These are phyloP conservation scores for Aspergillus awamori DNA, from an alignment of 2,329 filamentous ascomycete genomes.

Conservation along the genomic window DNA sequence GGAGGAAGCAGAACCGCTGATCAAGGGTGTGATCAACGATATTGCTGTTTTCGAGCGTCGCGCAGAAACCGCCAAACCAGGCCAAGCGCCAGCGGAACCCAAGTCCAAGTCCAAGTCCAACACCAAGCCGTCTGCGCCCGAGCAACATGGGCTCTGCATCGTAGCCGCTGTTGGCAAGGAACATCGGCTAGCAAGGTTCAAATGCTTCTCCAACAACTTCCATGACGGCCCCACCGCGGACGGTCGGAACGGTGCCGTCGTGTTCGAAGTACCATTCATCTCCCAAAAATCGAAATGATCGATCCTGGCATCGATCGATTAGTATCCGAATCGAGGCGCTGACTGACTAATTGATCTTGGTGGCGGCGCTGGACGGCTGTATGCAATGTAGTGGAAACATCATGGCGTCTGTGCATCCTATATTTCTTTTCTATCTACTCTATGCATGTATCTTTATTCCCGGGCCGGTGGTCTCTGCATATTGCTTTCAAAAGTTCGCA, in stretches of 20 bases:
- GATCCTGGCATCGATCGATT: too few relatives aligned
- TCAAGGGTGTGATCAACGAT: conserved; percentile 83
- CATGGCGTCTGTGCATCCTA: background rate
- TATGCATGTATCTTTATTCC: conserved; percentile 17
- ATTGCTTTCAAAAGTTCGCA: conserved; percentile 13
- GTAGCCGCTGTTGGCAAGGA: conserved; percentile 86
- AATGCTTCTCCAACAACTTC: conserved; percentile 49
- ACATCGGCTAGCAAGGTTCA: conserved; percentile 83
- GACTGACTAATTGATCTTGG: background rate
- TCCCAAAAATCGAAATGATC: conserved; percentile 18
- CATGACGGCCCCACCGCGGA: conserved; percentile 35
- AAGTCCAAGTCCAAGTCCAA: conserved; percentile 26
- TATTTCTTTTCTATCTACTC: background rate
- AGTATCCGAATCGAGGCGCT: conserved; percentile 7
- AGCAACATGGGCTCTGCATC: conserved; percentile 68
- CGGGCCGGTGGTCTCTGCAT: conserved; percentile 18
- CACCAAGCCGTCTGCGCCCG: conserved; percentile 43
- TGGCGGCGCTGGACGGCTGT: background rate
- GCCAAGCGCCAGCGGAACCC: conserved; percentile 25
- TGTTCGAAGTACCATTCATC: conserved; percentile 74
- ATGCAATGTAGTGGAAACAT: conserved; percentile 13
- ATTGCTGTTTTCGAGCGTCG: conserved; percentile 85
- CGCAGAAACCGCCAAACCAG: conserved; percentile 31
- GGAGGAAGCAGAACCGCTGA: conserved; percentile 38
- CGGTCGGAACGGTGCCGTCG: conserved; percentile 79